A percentile compares a stretch with the other conserved stretches of the same genome.
phyloP scores from a whole-genome alignment of 257 asterid genomes.

The Cinchona pubescens region DNA sequence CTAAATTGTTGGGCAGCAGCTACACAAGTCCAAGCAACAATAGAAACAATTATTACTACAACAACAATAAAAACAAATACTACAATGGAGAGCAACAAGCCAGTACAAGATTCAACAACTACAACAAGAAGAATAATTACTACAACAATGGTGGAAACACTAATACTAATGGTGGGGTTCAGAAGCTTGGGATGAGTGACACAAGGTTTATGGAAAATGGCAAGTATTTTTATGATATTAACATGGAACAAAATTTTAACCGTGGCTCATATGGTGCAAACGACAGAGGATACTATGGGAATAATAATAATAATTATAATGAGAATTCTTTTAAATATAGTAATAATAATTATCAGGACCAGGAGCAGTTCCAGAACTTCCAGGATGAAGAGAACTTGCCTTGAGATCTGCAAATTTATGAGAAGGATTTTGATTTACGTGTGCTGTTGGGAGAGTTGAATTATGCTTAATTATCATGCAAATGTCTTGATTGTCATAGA shows the following conservation, averaged over 20 bases:
- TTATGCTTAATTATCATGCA: conserved; percentile 29
- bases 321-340: conserved; percentile 25
- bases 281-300: conserved; percentile 29
- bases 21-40: conserved; percentile 20
- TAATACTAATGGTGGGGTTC: conserved; percentile 30
- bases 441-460: conserved; percentile 28
- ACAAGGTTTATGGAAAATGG: conserved; percentile 70
- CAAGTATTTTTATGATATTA: conserved; percentile 47
- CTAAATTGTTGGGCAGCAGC: not conserved
- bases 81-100: too few species aligned
- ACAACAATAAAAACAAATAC: conserved; percentile 17
- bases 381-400: conserved; percentile 51
- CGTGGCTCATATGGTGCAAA: conserved; percentile 39
- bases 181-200: conserved; percentile 84
- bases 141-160: conserved; percentile 23
- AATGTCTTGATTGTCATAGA: conserved; percentile 27
- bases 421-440: conserved; percentile 22
- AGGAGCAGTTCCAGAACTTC: conserved; percentile 21
- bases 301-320: not conserved
- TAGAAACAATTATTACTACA: too few species aligned
- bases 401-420: conserved; percentile 30
- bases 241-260: conserved; percentile 36
- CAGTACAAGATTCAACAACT: conserved; percentile 21
- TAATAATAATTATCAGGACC: conserved; percentile 19
- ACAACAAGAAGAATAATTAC: conserved; percentile 12